phyloP scores from a whole-genome alignment of 73 alveolate genomes.

The Breviolum minutum region DNA sequence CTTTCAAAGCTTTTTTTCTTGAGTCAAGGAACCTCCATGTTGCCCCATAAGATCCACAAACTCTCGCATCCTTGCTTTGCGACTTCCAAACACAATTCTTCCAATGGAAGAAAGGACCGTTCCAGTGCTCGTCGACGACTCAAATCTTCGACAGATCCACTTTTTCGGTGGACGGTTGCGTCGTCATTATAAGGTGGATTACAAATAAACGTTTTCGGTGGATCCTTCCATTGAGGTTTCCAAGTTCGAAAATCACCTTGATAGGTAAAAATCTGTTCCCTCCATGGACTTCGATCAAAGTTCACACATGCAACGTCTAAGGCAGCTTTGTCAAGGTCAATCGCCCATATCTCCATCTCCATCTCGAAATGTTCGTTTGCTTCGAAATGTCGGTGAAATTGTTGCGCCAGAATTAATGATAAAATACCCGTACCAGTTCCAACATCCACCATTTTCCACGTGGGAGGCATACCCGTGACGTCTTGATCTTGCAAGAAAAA shows the following conservation, averaged over 20 bases:
- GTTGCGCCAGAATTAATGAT: conserved; percentile 29
- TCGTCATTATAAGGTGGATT: conserved; percentile 63
- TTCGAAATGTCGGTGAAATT: background rate
- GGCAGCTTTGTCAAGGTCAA: conserved; percentile 37
- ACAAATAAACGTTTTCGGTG: background rate
- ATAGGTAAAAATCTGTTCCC: background rate
- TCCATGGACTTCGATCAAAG: conserved; percentile 36
- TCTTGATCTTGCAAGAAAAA: background rate
- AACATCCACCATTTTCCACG: conserved; percentile 17
- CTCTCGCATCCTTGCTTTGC: conserved; percentile 4
- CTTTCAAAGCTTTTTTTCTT: too few species aligned
- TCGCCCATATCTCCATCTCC: conserved; percentile 1
- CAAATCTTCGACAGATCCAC: background rate
- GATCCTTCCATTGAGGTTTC: background rate
- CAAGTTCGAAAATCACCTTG: conserved; percentile 21
- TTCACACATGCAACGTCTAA: conserved; percentile 1
- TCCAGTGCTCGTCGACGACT: conserved; percentile 77
- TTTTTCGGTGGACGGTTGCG: background rate
- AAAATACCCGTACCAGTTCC: conserved; percentile 70
- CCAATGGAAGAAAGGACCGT: conserved; percentile 58
- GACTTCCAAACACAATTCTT: background rate
- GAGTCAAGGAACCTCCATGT: conserved; percentile 7
- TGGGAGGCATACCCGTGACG: background rate
- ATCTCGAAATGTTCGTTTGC: too few species aligned
- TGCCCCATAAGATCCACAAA: conserved; percentile 77